These are phyloP conservation scores for Diaporthe capsici DNA, from an alignment of 2,329 filamentous ascomycete genomes.

Conservation along the genomic window DNA sequence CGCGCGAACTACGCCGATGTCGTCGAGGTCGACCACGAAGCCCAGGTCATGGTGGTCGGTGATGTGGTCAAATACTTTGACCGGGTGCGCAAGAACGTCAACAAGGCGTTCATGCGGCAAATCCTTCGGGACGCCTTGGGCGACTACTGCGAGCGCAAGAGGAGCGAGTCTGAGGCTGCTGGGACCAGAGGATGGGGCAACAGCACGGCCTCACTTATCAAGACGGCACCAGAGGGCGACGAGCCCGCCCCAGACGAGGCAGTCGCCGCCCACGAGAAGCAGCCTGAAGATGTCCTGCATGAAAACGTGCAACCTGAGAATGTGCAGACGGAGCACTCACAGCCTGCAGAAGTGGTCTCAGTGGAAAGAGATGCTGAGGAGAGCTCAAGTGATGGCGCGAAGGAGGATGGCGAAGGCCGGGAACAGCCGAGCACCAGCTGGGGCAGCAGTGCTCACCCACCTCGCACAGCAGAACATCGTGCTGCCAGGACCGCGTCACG, in stretches of 20 bases:
- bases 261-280: neutral
- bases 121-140: conserved; percentile 52
- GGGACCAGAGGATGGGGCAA: conserved; percentile 40
- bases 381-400: conserved; percentile 31
- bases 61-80: conserved; percentile 55
- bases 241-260: neutral
- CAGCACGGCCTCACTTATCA: conserved; percentile 38
- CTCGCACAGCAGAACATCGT: conserved; percentile 31
- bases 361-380: conserved; percentile 34
- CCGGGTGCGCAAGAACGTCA: conserved; percentile 53
- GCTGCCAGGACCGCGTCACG: conserved; percentile 21
- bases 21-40: conserved; percentile 53
- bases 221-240: neutral
- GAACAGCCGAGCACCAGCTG: neutral
- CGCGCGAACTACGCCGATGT: conserved; percentile 55
- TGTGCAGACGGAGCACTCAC: neutral
- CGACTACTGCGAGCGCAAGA: conserved; percentile 50
- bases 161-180: conserved; percentile 41
- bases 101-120: conserved; percentile 55
- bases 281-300: neutral
- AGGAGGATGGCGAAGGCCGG: conserved; percentile 35
- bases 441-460: neutral
- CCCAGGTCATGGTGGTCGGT: conserved; percentile 53
- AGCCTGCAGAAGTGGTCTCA: neutral
- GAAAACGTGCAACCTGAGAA: neutral